Evolutionary conservation across 164 flowering plant species (phyloP).

Genomic region (Saururus chinensis): DNA sequence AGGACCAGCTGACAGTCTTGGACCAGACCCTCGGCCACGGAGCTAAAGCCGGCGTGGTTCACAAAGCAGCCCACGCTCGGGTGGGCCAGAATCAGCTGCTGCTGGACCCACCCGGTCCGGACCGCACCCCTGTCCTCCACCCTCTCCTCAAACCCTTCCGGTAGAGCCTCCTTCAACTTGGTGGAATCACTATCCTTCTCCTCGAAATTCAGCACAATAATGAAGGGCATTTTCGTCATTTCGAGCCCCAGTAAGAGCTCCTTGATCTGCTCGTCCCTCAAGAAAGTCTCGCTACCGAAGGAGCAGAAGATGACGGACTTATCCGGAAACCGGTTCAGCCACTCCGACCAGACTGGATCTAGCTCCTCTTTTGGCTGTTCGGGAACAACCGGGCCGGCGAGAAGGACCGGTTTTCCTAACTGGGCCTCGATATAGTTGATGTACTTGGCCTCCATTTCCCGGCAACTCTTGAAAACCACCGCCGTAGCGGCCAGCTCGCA

Average conservation of each 20-base stretch:
- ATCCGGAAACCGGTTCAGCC: slow-evolving; percentile 8
- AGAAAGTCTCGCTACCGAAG: slow-evolving; percentile 12
- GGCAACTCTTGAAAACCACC: slow-evolving; percentile 3
- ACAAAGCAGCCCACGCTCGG: slow-evolving; percentile 43
- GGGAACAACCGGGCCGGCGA: slow-evolving; percentile 9
- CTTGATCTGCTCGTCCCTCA: slow-evolving; percentile 8
- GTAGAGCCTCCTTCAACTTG: slow-evolving; percentile 6
- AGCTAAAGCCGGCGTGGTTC: slow-evolving; percentile 10
- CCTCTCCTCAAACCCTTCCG: slow-evolving; percentile 12
- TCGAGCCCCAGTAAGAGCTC: slow-evolving; percentile 12
- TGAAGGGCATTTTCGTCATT: slow-evolving; percentile 11
- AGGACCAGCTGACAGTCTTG: slow-evolving; percentile 36
- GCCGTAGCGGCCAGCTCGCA: not conserved
- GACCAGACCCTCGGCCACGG: slow-evolving; percentile 30
- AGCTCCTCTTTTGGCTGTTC: not conserved
- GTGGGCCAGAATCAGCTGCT: slow-evolving; percentile 26
- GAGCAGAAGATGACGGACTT: slow-evolving; percentile 11
- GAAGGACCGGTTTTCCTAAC: slow-evolving; percentile 8
- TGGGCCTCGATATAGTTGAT: slow-evolving; percentile 6
- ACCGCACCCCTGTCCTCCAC: slow-evolving; percentile 11
- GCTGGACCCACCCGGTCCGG: slow-evolving; percentile 17
- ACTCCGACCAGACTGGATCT: slow-evolving; percentile 7
- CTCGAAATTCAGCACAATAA: slow-evolving; percentile 7
- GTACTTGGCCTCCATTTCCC: slow-evolving; percentile 14
- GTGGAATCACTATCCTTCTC: not conserved